A percentile compares a stretch with the other conserved stretches of the same genome.
phyloP scores from a whole-genome alignment of 73 alveolate genomes.

The Blepharisma japonicum region DNA sequence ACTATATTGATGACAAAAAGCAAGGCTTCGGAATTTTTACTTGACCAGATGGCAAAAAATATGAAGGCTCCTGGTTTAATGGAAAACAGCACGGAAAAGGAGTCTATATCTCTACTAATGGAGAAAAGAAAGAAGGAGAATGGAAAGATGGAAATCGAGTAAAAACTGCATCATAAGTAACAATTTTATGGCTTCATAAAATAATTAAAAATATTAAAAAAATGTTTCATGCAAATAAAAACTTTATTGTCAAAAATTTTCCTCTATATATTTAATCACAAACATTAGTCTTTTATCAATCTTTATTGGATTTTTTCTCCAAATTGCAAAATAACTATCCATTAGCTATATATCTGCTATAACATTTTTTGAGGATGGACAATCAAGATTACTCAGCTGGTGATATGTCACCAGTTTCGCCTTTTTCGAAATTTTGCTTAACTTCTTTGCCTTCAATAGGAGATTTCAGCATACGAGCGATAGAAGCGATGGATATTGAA shows the following conservation, averaged over 20 bases:
- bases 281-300: too few species aligned
- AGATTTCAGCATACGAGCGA: background rate
- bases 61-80: constrained; percentile 69
- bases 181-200: too few species aligned
- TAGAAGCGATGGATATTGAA: background rate
- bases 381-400: background rate
- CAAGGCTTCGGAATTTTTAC: constrained; percentile 51
- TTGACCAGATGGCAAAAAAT: constrained; percentile 69
- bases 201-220: too few species aligned
- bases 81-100: constrained; percentile 77
- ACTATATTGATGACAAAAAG: constrained; percentile 36
- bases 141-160: constrained; percentile 43
- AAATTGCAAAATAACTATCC: too few species aligned
- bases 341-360: too few species aligned
- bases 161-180: constrained; percentile 8
- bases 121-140: constrained; percentile 40
- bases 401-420: background rate
- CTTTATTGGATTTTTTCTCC: too few species aligned
- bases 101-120: constrained; percentile 33
- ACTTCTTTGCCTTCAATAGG: background rate
- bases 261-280: too few species aligned
- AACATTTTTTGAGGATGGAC: too few species aligned
- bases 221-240: too few species aligned
- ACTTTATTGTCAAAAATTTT: too few species aligned
- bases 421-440: constrained; percentile 23